Evolutionary conservation across 345 rosid genomes (phyloP).

Genomic region (Eucalyptus curtisii): DNA sequence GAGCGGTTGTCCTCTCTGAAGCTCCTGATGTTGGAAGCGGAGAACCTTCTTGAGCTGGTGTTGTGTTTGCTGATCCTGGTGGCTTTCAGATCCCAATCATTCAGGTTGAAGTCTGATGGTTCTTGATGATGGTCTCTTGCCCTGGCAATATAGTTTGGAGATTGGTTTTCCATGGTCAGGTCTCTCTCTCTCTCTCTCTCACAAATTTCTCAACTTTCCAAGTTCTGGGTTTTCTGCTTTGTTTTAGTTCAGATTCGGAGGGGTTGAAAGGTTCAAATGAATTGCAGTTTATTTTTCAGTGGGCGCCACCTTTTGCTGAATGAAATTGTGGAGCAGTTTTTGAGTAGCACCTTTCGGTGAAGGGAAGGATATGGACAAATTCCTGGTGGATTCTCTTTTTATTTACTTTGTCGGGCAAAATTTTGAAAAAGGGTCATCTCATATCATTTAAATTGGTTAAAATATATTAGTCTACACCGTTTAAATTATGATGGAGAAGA

Average conservation of each 20-base stretch:
- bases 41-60: conserved; percentile 51
- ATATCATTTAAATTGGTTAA: not conserved
- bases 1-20: conserved; percentile 52
- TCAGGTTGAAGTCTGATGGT: not conserved
- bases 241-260: not conserved
- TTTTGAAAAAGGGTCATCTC: not conserved
- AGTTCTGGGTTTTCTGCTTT: not conserved
- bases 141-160: not conserved
- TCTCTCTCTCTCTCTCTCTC: not conserved
- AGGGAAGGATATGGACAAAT: not conserved
- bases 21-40: conserved; percentile 66
- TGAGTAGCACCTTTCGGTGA: not conserved
- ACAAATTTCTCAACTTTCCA: not conserved
- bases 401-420: not conserved
- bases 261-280: not conserved
- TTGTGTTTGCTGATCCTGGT: conserved; percentile 1
- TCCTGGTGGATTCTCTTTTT: not conserved
- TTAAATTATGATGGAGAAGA: not conserved
- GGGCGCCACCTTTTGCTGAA: not conserved
- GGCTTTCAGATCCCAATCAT: conserved; percentile 2
- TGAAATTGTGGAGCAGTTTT: not conserved
- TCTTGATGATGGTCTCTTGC: not conserved
- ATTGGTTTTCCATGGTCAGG: not conserved
- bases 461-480: not conserved
- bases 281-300: not conserved